These are phyloP conservation scores for Microbotryomycetes sp. DNA, from an alignment of 1,284 basidiomycete species.

Conservation along the genomic window DNA sequence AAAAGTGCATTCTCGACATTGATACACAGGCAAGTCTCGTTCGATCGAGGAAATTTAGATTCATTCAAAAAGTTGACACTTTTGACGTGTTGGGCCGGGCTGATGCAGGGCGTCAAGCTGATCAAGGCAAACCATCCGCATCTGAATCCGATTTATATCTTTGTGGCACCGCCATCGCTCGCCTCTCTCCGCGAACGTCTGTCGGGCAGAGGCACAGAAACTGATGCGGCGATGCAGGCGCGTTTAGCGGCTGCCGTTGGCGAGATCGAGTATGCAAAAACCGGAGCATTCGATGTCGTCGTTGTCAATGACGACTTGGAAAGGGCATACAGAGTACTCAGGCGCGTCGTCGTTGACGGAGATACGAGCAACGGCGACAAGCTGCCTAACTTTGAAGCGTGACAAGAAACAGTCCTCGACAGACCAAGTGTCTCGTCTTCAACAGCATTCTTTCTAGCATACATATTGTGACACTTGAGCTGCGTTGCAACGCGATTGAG, in stretches of 20 bases:
- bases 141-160: slow-evolving; percentile 81
- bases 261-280: slow-evolving; percentile 78
- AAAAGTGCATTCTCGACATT: slow-evolving; percentile 87
- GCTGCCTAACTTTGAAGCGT: slow-evolving; percentile 21
- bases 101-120: slow-evolving; percentile 70
- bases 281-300: slow-evolving; percentile 68
- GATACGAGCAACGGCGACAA: slow-evolving; percentile 12
- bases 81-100: no score
- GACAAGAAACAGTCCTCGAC: no score
- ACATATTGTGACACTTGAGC: no score
- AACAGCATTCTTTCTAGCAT: no score
- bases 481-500: no score
- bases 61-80: not conserved
- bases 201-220: slow-evolving; percentile 75
- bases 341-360: slow-evolving; percentile 48
- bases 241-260: slow-evolving; percentile 70
- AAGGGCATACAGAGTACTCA: slow-evolving; percentile 60
- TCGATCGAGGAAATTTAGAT: not conserved
- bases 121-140: slow-evolving; percentile 63
- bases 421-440: no score
- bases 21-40: slow-evolving; percentile 74
- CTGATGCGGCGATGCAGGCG: slow-evolving; percentile 61
- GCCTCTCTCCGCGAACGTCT: slow-evolving; percentile 60
- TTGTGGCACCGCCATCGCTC: slow-evolving; percentile 83
- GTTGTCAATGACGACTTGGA: slow-evolving; percentile 91